Evolutionary conservation across 306 rosid species (phyloP), one percentile per base, ranked within the genome.

Genomic region (Citrullus mucosospermus): DNA sequence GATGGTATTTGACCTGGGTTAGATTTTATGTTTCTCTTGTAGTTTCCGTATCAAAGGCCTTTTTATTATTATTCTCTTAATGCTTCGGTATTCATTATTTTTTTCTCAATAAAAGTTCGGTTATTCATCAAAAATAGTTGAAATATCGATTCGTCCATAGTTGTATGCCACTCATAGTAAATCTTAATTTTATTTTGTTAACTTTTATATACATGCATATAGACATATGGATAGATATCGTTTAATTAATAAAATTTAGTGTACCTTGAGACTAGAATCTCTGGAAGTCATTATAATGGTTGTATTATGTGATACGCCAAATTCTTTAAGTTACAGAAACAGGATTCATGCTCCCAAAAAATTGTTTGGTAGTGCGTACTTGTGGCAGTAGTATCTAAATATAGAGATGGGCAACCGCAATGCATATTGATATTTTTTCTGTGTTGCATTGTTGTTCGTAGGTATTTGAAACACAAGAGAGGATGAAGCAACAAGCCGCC

Each of bases 401-500:
- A 11, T 53, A 32, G 62, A 14, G 44, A 72, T 46, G 15, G 78
- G 5, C 20, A 30, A 53, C 44, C 8, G 11, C 53, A 74, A 16
- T 53, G 61, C 32, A 30, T n/a, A 20, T 22, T 41, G 13, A 55
- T 38, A 36, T 57, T 20, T 38, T 76, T 58, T 39, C 36, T 76
- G 67, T 76, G 36, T 76, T 76, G 39, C 55, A 56, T 76, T 15
- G 8, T 46, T 41, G 13, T 75, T 76, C 39, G 12, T 81, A 96
- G 99, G 96, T 90, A 83, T 92, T 88, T 84, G 99, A 96, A 91
- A 88, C 88, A 32, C 97, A 92, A 70, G 98, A 96, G 88, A 90
- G 98, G 89, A 92, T 87, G 91, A 96, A 88, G 87, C 97, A 82
- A 81, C 98, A 92, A 84, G 57, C 78, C 82, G 87, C 85, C 67